Base-by-base conservation (phyloP, 768 basidiomycete genomes). In the Phallus indusiatus region DNA sequence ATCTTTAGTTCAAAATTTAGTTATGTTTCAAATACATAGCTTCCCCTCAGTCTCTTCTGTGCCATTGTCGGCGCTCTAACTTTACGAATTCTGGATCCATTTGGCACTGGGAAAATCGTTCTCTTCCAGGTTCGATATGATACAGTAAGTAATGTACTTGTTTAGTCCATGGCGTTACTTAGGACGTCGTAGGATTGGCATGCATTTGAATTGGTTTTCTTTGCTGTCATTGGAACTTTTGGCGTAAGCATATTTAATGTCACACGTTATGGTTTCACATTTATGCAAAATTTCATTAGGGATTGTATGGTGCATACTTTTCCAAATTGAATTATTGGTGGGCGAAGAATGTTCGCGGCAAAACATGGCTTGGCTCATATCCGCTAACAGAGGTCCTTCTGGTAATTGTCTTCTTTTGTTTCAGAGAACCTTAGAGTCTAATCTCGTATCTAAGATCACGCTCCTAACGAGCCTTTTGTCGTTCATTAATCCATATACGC, bases 91-190 rank as follows among this genome's bases (percentile, higher is more conserved):
- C 68, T 98, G 36, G 89, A 99, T 70, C 96, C 96, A 0, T 97
- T 97, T 67, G 90, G 92, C 14, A 95, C 91, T 5, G 93, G 93
- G 21, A 96, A 96, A 69, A 76, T 97, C 20, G 94, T 96, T 0
- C 75, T 96, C 47, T 94, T 94, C 70, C 89, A 91, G 66, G 91
- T 94, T 47, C 89, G 86, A 0, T 96, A 94, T 66, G 86, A 88
- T 68, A 89, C 82, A 76, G 90, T 86, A 56, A 33, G 21, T 34
- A 20, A 8, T 6, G 34, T 49, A 33, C 33, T n/a, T 46, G 4
- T 22, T 55, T 48, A 6, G 16, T 54, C 14, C 50, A 50, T 37
- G 35, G 22, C 36, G 50, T 50, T 28, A 14, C n/a, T 42, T 42
- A 42, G 16, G 42, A 14, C n/a, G n/a, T 12, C 9, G 2, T 42